Percentiles rank a stretch among this genome's conserved stretches.
These are phyloP conservation scores for Anacardium occidentale DNA, from an alignment of 345 rosid species.

Conservation along the genomic window DNA sequence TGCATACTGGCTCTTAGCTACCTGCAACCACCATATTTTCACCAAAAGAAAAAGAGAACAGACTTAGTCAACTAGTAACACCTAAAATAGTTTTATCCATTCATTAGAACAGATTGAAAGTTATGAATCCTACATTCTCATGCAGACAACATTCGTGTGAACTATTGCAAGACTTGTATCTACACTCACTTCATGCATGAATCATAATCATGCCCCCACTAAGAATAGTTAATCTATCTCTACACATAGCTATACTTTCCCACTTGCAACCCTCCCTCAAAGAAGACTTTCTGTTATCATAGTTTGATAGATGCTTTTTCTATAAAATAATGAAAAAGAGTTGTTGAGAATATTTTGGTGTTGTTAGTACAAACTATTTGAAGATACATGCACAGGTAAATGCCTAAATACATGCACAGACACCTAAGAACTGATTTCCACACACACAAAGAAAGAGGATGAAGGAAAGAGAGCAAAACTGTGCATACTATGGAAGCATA, in stretches of 20 bases:
- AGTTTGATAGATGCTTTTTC: not conserved
- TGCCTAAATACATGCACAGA: not conserved
- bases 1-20: constrained; percentile 50
- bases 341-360: not conserved
- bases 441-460: not conserved
- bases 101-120: not conserved
- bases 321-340: not conserved
- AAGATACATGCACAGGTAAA: not conserved
- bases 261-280: not conserved
- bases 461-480: constrained; percentile 2
- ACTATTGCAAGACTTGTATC: not conserved
- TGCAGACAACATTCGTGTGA: not conserved
- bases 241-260: not conserved
- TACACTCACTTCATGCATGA: not conserved
- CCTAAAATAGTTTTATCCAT: constrained; percentile 1
- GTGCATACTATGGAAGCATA: constrained; percentile 86
- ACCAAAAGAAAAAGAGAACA: constrained; percentile 16
- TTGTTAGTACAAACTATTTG: not conserved
- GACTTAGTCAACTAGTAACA: constrained; percentile 15
- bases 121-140: not conserved
- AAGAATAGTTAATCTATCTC: not conserved
- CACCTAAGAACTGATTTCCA: not conserved
- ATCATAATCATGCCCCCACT: not conserved
- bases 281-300: not conserved
- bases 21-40: constrained; percentile 50